A percentile compares a stretch with the other conserved stretches of the same genome.
Evolutionary conservation across 2,329 filamentous ascomycete species (phyloP).

Genomic region (Neonectria magnoliae): DNA sequence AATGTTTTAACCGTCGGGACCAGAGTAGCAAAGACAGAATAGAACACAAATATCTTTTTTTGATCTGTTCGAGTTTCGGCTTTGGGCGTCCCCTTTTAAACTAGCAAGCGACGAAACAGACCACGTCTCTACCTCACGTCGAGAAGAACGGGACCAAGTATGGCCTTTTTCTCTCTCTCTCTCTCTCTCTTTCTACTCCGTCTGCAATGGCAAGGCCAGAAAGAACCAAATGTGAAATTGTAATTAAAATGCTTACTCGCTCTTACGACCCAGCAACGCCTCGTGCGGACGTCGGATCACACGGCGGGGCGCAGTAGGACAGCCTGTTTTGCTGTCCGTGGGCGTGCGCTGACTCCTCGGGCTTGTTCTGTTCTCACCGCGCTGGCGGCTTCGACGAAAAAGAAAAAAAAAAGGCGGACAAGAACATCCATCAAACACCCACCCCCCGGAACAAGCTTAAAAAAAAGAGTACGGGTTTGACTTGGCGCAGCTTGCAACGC

Average conservation of each 20-base stretch:
- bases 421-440: not conserved
- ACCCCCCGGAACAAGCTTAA: not conserved
- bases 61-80: not conserved
- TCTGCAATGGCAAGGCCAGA: not conserved
- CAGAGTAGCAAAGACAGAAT: too few species aligned
- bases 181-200: not conserved
- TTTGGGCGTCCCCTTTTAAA: too few species aligned
- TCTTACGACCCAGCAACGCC: too few species aligned
- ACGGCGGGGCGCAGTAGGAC: not conserved
- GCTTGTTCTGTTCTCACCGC: not conserved
- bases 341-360: not conserved
- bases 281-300: not conserved
- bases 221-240: too few species aligned
- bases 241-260: too few species aligned
- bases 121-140: slow-evolving; percentile 3
- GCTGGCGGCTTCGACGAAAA: not conserved
- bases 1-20: too few species aligned
- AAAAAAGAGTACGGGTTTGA: not conserved
- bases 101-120: not conserved
- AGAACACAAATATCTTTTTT: too few species aligned
- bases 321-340: not conserved
- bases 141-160: too few species aligned
- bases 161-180: not conserved
- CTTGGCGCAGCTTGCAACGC: not conserved
- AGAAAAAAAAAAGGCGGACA: too few species aligned